phyloP scores from a whole-genome alignment of 768 basidiomycete species.

The Asterophora parasitica region DNA sequence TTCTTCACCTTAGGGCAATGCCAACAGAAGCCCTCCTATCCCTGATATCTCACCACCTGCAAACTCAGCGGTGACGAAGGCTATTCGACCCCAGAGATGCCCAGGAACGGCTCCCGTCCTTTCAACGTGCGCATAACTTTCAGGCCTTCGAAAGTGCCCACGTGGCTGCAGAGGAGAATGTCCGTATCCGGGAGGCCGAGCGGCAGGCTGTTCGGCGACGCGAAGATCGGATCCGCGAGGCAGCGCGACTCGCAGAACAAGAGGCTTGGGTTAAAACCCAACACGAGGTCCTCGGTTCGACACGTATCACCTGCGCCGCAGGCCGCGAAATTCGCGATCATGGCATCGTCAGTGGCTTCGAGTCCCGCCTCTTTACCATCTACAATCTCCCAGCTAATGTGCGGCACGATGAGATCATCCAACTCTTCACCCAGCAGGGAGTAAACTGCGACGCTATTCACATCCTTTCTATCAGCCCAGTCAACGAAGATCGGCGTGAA shows the following conservation, averaged over 20 bases:
- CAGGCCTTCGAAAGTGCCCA: not conserved
- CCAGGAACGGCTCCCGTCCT: not conserved
- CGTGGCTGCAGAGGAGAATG: not conserved
- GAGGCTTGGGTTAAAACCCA: slow-evolving; percentile 35
- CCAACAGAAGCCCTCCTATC: not conserved
- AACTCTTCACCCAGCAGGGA: slow-evolving; percentile 41
- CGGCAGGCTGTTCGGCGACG: slow-evolving; percentile 5
- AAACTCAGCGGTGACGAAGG: not conserved
- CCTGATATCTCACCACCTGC: too few species aligned
- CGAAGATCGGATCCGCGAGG: slow-evolving; percentile 4
- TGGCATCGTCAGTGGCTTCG: slow-evolving; percentile 46
- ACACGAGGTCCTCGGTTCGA: slow-evolving; percentile 38
- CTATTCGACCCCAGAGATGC: too few species aligned
- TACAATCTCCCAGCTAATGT: slow-evolving; percentile 48
- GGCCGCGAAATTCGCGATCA: slow-evolving; percentile 42
- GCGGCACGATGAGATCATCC: slow-evolving; percentile 42
- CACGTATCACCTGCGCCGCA: slow-evolving; percentile 44
- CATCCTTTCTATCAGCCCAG: slow-evolving; percentile 27
- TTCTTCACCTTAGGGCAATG: not conserved
- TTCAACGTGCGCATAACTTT: too few species aligned
- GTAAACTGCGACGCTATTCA: slow-evolving; percentile 28
- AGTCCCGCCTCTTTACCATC: slow-evolving; percentile 44
- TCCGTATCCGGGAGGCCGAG: slow-evolving; percentile 2
- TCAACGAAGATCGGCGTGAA: slow-evolving; percentile 26
- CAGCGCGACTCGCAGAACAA: slow-evolving; percentile 10